Evolutionary conservation across 371 early-diverging fungal genomes (phyloP), one percentile per base, ranked within the genome.

Genomic region (Mucor circinelloides): DNA sequence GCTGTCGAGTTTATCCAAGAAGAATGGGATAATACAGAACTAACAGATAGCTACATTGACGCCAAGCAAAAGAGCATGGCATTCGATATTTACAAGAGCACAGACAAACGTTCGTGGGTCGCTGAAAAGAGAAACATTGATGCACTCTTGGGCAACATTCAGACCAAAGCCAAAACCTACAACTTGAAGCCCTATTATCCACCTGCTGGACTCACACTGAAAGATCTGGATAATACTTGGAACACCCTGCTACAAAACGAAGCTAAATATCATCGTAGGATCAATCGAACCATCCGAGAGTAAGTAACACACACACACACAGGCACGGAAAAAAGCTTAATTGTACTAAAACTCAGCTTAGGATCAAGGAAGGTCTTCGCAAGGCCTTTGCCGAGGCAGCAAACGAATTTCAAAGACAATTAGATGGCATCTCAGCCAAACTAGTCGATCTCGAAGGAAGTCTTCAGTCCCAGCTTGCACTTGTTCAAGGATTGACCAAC

Each of bases 111-210:
- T 21, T 77, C 79, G 31, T 97, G 97, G 97, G 88, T 97, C 5
- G 83, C 91, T 57, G 97, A 96, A 71, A 94, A 95, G 68, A 90
- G 91, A 28, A 95, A 95, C 64, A 71, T 97, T 10, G 95, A 94
- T 68, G 87, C 93, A 5, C 75, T 97, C 46, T 81, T 97, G 55
- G 93, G 96, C 31, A 96, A 98, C 72, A 96, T 98, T 66, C 94
- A 95, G 68, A 97, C 95, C 28, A 98, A 97, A 81, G 85, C 95
- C 15, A 93, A 92, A 71, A 97, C 98, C 0, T 98, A 97, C 73
- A 92, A 96, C 36, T 76, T 97, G 44, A 83, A 85, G 38, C 90
- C 94, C 2, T 97, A 96, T 71, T 74, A 78, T 60, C 96, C 98
- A 19, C 95, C 94, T 42, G 76, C 79, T 4, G 96, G 94, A 0